Evolutionary conservation across 1,284 basidiomycete species (phyloP), one percentile per base, ranked within the genome.

Genomic region (Sphagnurus paluster): DNA sequence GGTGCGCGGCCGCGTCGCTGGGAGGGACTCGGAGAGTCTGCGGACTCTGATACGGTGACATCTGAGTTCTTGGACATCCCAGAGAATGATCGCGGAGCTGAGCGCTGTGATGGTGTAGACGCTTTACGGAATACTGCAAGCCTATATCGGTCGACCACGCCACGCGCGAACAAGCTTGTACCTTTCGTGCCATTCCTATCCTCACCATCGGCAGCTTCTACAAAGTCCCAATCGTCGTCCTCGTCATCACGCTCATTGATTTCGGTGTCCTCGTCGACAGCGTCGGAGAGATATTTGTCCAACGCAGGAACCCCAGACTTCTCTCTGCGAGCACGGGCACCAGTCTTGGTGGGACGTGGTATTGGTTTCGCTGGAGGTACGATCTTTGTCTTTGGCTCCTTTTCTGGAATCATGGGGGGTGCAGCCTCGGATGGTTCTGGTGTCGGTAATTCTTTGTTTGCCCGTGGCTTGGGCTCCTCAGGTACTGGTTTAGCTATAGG

Each of bases 221-320:
- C 77, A 50, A 93, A 81, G 74, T 92, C 90, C 90, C 90, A 93
- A 50, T 92, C 90, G 41, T 89, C 87, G 44, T 89, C 87, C 42
- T 84, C 83, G 19, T 84, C 80, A 39, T 80, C 80, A 35, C 78
- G 73, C 56, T 78, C 76, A 30, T 76, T 78, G 10, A 59, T 74
- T 39, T 79, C 81, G 34, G 76, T 75, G 29, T 82, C 80, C 46
- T 79, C 81, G 44, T 84, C 81, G 46, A 67, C 69, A 42, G 65
- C 72, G 60, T 81, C 79, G 11, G 77, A 76, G 13, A 88, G 65
- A 58, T 82, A 77, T 39, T 79, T 77, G 60, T 91, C 88, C 62
- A 90, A 65, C 2, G 87, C 87, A 14, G 79, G 73, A 39, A 91
- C 78, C 47, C 87, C 89, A 25, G 88, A 90, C 58, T 87, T 87